These are phyloP conservation scores for Aspergillus fischeri DNA, from an alignment of 2,329 filamentous ascomycete genomes.

Conservation along the genomic window DNA sequence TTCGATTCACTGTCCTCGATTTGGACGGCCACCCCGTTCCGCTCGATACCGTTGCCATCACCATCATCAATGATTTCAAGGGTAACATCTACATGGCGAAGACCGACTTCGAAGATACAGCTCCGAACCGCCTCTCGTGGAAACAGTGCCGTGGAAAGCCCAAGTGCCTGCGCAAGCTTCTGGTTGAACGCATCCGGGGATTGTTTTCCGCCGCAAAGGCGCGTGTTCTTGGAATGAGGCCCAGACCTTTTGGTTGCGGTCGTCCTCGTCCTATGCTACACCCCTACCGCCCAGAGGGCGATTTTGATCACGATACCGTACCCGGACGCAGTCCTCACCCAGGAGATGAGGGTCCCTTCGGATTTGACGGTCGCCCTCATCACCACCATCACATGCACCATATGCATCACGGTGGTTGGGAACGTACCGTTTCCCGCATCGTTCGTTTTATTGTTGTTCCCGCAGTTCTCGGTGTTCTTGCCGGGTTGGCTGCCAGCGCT, in stretches of 20 bases:
- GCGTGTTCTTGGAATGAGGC: constrained; percentile 29
- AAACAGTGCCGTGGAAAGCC: constrained; percentile 40
- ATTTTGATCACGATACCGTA: not conserved
- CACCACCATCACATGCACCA: constrained; percentile 29
- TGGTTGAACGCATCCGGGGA: constrained; percentile 37
- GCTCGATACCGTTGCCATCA: constrained; percentile 41
- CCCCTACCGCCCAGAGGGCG: constrained; percentile 7
- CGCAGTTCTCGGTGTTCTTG: constrained; percentile 43
- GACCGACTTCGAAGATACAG: constrained; percentile 35
- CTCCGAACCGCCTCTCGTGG: constrained; percentile 37
- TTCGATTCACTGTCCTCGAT: constrained; percentile 45
- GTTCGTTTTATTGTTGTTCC: constrained; percentile 45
- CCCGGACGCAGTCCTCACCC: constrained; percentile 7
- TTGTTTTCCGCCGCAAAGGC: constrained; percentile 37
- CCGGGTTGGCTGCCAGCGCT: constrained; percentile 43
- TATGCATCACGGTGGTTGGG: constrained; percentile 32
- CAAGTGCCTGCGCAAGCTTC: constrained; percentile 35
- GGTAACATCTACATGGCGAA: constrained; percentile 37
- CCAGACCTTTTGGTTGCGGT: constrained; percentile 28
- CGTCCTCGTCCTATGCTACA: constrained; percentile 7
- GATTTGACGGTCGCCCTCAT: constrained; percentile 18
- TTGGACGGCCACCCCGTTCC: constrained; percentile 41
- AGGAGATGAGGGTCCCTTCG: constrained; percentile 13
- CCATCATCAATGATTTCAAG: constrained; percentile 32
- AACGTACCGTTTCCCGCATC: constrained; percentile 37